Evolutionary conservation across 306 rosid genomes (phyloP).

Genomic region (Cyclanthera cordifolia): DNA sequence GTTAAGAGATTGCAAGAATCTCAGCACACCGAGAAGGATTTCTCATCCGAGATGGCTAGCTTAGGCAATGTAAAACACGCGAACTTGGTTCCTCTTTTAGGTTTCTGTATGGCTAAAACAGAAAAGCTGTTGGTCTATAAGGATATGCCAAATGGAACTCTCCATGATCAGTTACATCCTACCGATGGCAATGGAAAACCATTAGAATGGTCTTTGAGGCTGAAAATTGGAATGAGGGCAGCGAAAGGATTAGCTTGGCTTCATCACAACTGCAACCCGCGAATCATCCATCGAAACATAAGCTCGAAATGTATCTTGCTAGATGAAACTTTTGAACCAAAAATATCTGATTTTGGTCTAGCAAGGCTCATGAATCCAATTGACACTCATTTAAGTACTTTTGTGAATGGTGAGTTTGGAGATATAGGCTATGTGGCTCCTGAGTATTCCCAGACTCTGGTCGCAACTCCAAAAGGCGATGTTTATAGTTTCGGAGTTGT

Average conservation of each 20-base stretch:
- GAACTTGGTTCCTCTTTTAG: conserved; percentile 81
- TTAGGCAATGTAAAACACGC: conserved; percentile 58
- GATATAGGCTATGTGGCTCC: conserved; percentile 96
- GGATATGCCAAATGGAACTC: conserved; percentile 68
- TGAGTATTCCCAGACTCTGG: conserved; percentile 70
- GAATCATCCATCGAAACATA: conserved; percentile 82
- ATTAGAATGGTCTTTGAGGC: conserved; percentile 66
- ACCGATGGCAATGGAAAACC: conserved; percentile 28
- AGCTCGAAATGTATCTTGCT: conserved; percentile 84
- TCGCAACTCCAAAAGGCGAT: conserved; percentile 92
- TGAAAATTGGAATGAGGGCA: conserved; percentile 76
- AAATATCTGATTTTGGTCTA: conserved; percentile 87
- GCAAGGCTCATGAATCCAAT: conserved; percentile 91
- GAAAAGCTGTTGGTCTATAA: conserved; percentile 79
- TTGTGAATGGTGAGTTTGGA: conserved; percentile 87
- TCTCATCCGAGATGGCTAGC: conserved; percentile 71
- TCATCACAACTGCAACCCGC: conserved; percentile 93
- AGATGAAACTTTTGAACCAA: conserved; percentile 69
- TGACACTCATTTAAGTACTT: conserved; percentile 93
- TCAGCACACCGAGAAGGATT: conserved; percentile 72
- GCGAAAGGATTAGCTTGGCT: conserved; percentile 96
- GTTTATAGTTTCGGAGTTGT: conserved; percentile 81
- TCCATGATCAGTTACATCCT: conserved; percentile 60
- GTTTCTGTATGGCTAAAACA: conserved; percentile 71
- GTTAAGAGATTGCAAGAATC: conserved; percentile 89